These are phyloP conservation scores for Ogataea minuta DNA, from an alignment of 805 yeast species.

Conservation along the genomic window DNA sequence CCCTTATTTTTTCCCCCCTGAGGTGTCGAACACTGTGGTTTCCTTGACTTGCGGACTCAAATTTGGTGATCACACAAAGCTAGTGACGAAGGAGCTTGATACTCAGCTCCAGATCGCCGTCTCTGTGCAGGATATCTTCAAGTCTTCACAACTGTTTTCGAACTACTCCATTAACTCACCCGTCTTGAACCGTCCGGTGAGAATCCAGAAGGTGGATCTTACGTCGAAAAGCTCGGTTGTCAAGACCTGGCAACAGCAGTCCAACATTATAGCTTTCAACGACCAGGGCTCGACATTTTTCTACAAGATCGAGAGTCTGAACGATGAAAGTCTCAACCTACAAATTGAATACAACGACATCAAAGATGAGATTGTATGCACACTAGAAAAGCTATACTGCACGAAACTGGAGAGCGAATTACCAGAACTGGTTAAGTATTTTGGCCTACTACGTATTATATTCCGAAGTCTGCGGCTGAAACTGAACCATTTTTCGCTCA, in stretches of 20 bases:
- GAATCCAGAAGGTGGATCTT: constrained; percentile 44
- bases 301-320: constrained; percentile 45
- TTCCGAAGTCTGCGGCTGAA: constrained; percentile 25
- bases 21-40: constrained; percentile 32
- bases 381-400: constrained; percentile 25
- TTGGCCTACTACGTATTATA: constrained; percentile 21
- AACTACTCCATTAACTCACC: constrained; percentile 69
- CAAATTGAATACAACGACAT: constrained; percentile 46
- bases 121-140: constrained; percentile 77
- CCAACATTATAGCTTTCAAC: constrained; percentile 49
- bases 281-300: constrained; percentile 71
- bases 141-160: constrained; percentile 52
- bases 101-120: constrained; percentile 63
- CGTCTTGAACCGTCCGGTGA: constrained; percentile 48
- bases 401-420: constrained; percentile 8
- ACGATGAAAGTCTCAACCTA: constrained; percentile 41
- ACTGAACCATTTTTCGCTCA: constrained; percentile 30
- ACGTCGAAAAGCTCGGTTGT: constrained; percentile 20
- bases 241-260: constrained; percentile 33
- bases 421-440: constrained; percentile 22
- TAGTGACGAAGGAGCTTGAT: constrained; percentile 38
- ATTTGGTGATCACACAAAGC: constrained; percentile 24
- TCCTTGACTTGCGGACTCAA: constrained; percentile 21
- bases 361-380: constrained; percentile 40
- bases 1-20: constrained; percentile 37